Evolutionary conservation across 345 rosid genomes (phyloP).

Genomic region (Conringia planisiliqua): DNA sequence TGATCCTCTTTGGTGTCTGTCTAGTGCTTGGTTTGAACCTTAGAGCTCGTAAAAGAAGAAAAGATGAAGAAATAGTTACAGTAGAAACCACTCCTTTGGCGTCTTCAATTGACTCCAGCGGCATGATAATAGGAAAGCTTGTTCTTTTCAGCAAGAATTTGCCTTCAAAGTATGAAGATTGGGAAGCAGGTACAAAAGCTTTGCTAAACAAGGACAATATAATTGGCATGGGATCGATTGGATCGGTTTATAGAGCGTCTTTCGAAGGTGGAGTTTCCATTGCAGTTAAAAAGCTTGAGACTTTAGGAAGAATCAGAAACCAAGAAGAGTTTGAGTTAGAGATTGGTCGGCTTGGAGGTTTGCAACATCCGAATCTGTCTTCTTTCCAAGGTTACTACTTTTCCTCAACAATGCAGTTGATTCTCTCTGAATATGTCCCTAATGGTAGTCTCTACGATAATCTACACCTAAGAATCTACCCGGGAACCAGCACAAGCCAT

Average conservation of each 20-base stretch:
- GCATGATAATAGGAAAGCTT: slow-evolving; percentile 78
- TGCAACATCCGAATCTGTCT: slow-evolving; percentile 70
- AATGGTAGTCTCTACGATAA: slow-evolving; percentile 82
- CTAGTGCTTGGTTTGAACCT: slow-evolving; percentile 77
- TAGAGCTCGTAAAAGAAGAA: slow-evolving; percentile 55
- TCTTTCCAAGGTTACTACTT: slow-evolving; percentile 89
- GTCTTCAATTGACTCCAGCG: slow-evolving; percentile 59
- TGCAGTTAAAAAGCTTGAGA: slow-evolving; percentile 92
- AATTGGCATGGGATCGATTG: slow-evolving; percentile 85
- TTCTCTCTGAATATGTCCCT: slow-evolving; percentile 66
- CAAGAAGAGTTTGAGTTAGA: slow-evolving; percentile 95
- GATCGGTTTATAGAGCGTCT: slow-evolving; percentile 72
- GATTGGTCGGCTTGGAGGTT: slow-evolving; percentile 69
- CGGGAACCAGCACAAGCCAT: slow-evolving; percentile 60
- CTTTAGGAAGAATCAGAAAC: slow-evolving; percentile 76
- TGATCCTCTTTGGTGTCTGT: slow-evolving; percentile 83
- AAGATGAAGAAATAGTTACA: slow-evolving; percentile 43
- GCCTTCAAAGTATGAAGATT: slow-evolving; percentile 92
- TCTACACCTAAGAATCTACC: slow-evolving; percentile 52
- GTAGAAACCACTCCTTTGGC: slow-evolving; percentile 75
- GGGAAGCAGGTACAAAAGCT: slow-evolving; percentile 93
- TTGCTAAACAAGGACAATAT: slow-evolving; percentile 84
- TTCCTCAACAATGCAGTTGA: slow-evolving; percentile 77
- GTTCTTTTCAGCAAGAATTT: slow-evolving; percentile 90
- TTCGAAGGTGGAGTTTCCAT: slow-evolving; percentile 89